Base-by-base conservation (phyloP, 2,329 filamentous ascomycete genomes). In the Colletotrichum zoysiae region DNA sequence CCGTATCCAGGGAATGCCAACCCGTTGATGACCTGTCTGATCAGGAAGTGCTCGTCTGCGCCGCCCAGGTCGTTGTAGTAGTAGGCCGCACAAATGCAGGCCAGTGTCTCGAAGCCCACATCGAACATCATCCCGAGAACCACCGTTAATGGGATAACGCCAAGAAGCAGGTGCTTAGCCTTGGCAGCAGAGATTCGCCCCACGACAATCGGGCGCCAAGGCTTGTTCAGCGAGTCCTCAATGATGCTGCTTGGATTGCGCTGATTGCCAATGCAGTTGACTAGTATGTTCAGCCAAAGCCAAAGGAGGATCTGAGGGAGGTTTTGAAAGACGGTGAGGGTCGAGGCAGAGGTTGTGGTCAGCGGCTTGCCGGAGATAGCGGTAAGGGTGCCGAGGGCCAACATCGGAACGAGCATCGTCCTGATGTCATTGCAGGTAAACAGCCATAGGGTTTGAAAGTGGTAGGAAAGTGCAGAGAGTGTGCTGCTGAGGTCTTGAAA, bases 211-310 rank as follows among this genome's bases (percentile, higher is more conserved):
- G 80, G 77, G 0, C 80, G 76, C 78, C 78, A 81, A 12, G 82
- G 81, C 65, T 84, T 85, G 77, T 85, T 85, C 62, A 82, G 63
- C 0, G 55, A 42, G 74, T 85, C 83, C 69, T 85, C 84, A 0
- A 72, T 57, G 11, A 82, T 74, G 3, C 82, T 77, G 3, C 73
- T 74, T 2, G 77, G 73, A 2, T 75, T 73, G 2, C 81, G 78
- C 67, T 84, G 83, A 73, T 85, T 84, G 44, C 79, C 77, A 14
- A 84, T 56, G 6, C 40, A 5, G 0, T 57, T n/a, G 0, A 68
- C 1, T 1, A 68, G 8, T 42, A 23, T 44, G 18, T 46, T 56
- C 30, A 68, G 3, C 66, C 66, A 68, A 1, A 35, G 8, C 1
- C 56, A 60, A 0, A 48, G 18, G 33, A 68, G 33, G 0, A 18